Conservation (phyloP, 768 basidiomycete species). For the Leccinum uliginosum region DNA sequence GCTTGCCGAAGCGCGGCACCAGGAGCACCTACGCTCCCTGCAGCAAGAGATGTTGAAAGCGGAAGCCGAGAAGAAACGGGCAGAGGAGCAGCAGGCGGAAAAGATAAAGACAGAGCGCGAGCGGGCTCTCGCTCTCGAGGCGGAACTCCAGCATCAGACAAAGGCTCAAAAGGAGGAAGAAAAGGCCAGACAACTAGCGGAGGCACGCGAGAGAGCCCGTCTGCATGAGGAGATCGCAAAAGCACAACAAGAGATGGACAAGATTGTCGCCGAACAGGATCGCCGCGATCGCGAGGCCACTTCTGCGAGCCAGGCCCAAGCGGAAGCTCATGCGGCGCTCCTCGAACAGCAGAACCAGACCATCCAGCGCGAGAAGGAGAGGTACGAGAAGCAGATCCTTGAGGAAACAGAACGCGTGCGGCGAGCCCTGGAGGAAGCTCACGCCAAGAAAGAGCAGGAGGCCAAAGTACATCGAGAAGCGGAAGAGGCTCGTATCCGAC, state of each 20-base stretch:
- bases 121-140: conserved; percentile 28
- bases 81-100: conserved; percentile 22
- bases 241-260: conserved; percentile 25
- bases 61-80: conserved; percentile 21
- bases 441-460: conserved; percentile 25
- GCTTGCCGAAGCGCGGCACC: conserved; percentile 26
- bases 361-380: conserved; percentile 24
- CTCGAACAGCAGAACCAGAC: conserved; percentile 22
- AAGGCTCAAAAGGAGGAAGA: conserved; percentile 26
- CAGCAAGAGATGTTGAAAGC: conserved; percentile 24
- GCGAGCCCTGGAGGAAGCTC: conserved; percentile 22
- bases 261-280: conserved; percentile 21
- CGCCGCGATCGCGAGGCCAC: conserved; percentile 24
- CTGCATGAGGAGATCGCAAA: conserved; percentile 27
- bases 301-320: conserved; percentile 22
- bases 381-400: conserved; percentile 17
- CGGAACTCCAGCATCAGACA: conserved; percentile 26
- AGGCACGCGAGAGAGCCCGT: conserved; percentile 28
- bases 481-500: conserved; percentile 24
- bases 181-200: conserved; percentile 13
- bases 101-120: conserved; percentile 26
- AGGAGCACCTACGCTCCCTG: conserved; percentile 26
- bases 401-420: conserved; percentile 27
- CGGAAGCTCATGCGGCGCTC: conserved; percentile 21
- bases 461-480: conserved; percentile 12